Evolutionary conservation across 2,329 filamentous ascomycete genomes (phyloP).

Genomic region (Neodidymelliopsis sp.): DNA sequence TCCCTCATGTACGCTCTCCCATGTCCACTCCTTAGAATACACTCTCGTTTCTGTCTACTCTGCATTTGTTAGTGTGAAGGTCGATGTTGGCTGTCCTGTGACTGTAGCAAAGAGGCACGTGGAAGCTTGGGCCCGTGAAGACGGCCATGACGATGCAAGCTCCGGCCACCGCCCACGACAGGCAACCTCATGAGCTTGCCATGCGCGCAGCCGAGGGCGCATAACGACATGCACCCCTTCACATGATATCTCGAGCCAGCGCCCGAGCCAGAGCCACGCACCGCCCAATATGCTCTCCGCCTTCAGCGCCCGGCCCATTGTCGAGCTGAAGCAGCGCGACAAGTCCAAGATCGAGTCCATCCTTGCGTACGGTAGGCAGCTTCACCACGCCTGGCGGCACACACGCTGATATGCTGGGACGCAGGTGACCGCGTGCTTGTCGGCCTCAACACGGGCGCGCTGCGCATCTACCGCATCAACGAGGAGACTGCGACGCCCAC

Average conservation of each 20-base stretch:
- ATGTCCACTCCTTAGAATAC: constrained; percentile 18
- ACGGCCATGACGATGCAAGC: constrained; percentile 37
- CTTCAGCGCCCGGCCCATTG: constrained; percentile 93
- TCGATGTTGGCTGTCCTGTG: neutral
- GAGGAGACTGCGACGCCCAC: constrained; percentile 60
- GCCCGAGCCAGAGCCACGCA: too few species aligned
- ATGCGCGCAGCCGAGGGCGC: constrained; percentile 25
- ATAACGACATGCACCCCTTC: constrained; percentile 23
- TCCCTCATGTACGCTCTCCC: constrained; percentile 24
- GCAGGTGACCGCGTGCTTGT: constrained; percentile 88
- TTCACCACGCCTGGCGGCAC: neutral
- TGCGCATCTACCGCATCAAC: constrained; percentile 92
- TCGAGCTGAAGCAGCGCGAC: constrained; percentile 95
- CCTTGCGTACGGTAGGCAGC: constrained; percentile 77
- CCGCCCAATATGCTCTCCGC: constrained; percentile 81
- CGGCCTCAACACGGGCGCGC: constrained; percentile 85
- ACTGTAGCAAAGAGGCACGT: neutral
- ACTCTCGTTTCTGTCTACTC: constrained; percentile 12
- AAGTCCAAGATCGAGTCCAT: constrained; percentile 98
- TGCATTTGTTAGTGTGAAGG: neutral
- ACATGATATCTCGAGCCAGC: constrained; percentile 22
- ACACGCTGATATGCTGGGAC: constrained; percentile 25
- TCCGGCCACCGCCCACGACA: constrained; percentile 20
- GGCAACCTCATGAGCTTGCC: constrained; percentile 29
- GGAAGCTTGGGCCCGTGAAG: constrained; percentile 12